phyloP scores from a whole-genome alignment of 2,329 filamentous ascomycete species.

The Cadophora malorum region DNA sequence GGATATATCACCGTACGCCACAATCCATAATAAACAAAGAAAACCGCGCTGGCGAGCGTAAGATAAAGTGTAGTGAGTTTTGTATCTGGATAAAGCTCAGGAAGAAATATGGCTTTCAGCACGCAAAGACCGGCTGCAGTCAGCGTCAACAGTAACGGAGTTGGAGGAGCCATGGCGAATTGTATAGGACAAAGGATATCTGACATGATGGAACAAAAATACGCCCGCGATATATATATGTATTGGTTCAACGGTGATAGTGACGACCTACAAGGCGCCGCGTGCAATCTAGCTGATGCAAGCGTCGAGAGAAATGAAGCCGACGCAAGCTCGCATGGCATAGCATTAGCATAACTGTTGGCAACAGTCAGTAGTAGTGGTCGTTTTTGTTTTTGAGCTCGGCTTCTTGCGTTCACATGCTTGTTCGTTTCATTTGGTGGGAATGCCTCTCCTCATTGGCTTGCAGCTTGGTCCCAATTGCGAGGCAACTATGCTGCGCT shows the following conservation, averaged over 20 bases:
- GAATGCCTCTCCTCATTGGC: neutral
- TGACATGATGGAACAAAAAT: neutral
- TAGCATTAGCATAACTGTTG: neutral
- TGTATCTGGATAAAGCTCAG: conserved; percentile 30
- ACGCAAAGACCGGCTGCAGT: conserved; percentile 27
- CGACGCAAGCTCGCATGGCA: conserved; percentile 6
- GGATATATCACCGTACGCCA: conserved; percentile 37
- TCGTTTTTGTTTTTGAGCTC: conserved; percentile 7
- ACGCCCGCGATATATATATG: conserved; percentile 7
- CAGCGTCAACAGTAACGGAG: conserved; percentile 23
- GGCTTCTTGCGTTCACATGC: conserved; percentile 11
- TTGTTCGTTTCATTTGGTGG: neutral
- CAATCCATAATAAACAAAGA: conserved; percentile 33
- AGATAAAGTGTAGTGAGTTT: conserved; percentile 30
- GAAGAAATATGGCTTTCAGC: conserved; percentile 32
- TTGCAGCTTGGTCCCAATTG: neutral
- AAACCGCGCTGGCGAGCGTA: conserved; percentile 21
- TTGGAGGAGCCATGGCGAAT: conserved; percentile 28
- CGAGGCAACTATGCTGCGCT: conserved; percentile 1
- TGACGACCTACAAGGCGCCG: conserved; percentile 10
- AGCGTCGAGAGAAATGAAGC: conserved; percentile 8
- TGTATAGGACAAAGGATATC: neutral
- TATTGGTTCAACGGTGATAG: neutral
- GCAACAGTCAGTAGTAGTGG: neutral
- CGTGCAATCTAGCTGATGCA: neutral